Evolutionary conservation across 768 basidiomycete genomes (phyloP), one percentile per base, ranked within the genome.

Genomic region (Pisolithus microcarpus): DNA sequence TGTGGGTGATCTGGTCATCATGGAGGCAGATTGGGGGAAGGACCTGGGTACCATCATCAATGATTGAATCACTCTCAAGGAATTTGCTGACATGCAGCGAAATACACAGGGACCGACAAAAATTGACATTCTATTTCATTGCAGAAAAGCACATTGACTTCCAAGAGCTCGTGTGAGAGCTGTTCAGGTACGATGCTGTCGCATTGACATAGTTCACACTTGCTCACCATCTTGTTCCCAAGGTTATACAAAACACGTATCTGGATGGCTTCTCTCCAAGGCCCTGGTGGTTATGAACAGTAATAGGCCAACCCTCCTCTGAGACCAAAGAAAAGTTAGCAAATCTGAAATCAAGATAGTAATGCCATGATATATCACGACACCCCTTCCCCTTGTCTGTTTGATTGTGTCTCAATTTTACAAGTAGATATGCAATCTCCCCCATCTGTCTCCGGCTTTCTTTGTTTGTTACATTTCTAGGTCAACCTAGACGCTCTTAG

Each of bases 171-270:
- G n/a, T n/a, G n/a, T n/a, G n/a, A n/a, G n/a, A n/a, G n/a, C n/a
- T n/a, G n/a, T n/a, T n/a, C n/a, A n/a, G n/a, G n/a, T n/a, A n/a
- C n/a, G n/a, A n/a, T n/a, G n/a, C n/a, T n/a, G n/a, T n/a, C n/a
- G n/a, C n/a, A n/a, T n/a, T n/a, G n/a, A n/a, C n/a, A n/a, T n/a
- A n/a, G n/a, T n/a, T n/a, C n/a, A n/a, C n/a, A n/a, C n/a, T n/a
- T n/a, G n/a, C n/a, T n/a, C 34, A 53, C 11, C 16, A 8, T 24
- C 5, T n/a, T 23, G 7, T 53, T 30, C 10, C 5, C 7, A 30
- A 91, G 88, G 57, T 65, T 92, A 62, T 94, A 92, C 71, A 95
- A 96, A 74, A 94, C 92, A 36, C 75, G 92, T 39, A 93, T 95
- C 54, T 96, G 91, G 92, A 91, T 92, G 89, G 87, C 91, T 26